Percentiles rank a stretch among this genome's conserved stretches.
Evolutionary conservation across 78 protist species (phyloP).

Genomic region (Dictyostelium intermedium): DNA sequence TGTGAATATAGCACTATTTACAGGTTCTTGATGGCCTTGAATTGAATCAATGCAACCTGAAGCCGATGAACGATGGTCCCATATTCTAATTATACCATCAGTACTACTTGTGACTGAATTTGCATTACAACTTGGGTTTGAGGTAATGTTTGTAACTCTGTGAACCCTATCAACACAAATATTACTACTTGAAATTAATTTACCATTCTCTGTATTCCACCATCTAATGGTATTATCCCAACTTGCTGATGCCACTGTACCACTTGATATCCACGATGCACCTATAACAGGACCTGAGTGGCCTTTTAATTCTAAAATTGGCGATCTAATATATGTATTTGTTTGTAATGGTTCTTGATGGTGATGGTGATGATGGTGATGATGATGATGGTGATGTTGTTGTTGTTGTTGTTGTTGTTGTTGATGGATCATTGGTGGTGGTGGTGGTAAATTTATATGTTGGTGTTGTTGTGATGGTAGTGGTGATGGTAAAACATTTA

Average conservation of each 20-base stretch:
- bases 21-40: slow-evolving; percentile 19
- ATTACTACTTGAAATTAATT: neutral
- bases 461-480: neutral
- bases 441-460: too few relatives aligned
- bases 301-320: slow-evolving; percentile 53
- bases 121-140: neutral
- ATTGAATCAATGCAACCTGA: slow-evolving; percentile 26
- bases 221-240: slow-evolving; percentile 66
- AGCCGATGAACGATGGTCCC: slow-evolving; percentile 25
- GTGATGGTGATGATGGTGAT: neutral
- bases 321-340: slow-evolving; percentile 21
- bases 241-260: slow-evolving; percentile 21
- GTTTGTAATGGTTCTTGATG: neutral
- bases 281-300: slow-evolving; percentile 47
- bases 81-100: slow-evolving; percentile 43
- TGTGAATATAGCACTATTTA: slow-evolving; percentile 32
- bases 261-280: slow-evolving; percentile 25
- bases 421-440: neutral
- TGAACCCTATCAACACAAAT: neutral
- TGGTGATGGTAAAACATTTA: neutral
- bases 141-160: slow-evolving; percentile 20
- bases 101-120: slow-evolving; percentile 27
- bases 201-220: slow-evolving; percentile 64
- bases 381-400: slow-evolving; percentile 23
- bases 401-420: neutral